Percentiles rank a stretch among this genome's conserved stretches.
Evolutionary conservation across 106 monocot species (phyloP).

Genomic region (Allium cepa): DNA sequence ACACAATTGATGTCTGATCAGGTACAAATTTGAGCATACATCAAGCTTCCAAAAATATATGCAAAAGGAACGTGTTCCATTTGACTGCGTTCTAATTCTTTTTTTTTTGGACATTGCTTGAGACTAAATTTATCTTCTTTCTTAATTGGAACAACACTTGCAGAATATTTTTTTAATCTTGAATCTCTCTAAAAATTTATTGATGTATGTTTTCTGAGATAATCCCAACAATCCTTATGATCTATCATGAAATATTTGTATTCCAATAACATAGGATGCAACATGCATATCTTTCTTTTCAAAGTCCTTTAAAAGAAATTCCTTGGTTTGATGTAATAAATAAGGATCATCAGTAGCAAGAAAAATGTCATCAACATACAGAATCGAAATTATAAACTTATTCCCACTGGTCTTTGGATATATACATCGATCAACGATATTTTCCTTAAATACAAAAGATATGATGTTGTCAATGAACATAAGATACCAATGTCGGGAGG

Average conservation of each 20-base stretch:
- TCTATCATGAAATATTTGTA: conserved; percentile 12
- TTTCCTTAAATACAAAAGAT: conserved; percentile 7
- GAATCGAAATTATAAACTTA: conserved; percentile 3
- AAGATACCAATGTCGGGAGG: not conserved
- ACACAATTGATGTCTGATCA: conserved; percentile 3
- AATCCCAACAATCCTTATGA: too few relatives aligned
- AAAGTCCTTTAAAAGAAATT: conserved; percentile 5
- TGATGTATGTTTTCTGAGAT: too few relatives aligned
- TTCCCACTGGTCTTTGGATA: conserved; percentile 4
- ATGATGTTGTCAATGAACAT: too few relatives aligned
- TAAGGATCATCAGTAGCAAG: too few relatives aligned
- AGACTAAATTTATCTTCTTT: conserved; percentile 5
- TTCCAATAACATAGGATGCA: conserved; percentile 9
- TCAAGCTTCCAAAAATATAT: conserved; percentile 2
- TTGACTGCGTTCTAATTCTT: not conserved
- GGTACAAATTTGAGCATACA: conserved; percentile 10
- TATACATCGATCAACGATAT: conserved; percentile 2
- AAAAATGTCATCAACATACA: too few relatives aligned
- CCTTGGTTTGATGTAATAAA: too few relatives aligned
- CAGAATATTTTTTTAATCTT: not conserved
- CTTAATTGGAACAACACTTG: not conserved
- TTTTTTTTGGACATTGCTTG: too few relatives aligned
- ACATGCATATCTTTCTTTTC: conserved; percentile 5
- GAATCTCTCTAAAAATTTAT: conserved; percentile 8
- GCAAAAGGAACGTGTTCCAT: not conserved